Conservation (phyloP, 805 yeast genomes). For the Candida easanensis region DNA sequence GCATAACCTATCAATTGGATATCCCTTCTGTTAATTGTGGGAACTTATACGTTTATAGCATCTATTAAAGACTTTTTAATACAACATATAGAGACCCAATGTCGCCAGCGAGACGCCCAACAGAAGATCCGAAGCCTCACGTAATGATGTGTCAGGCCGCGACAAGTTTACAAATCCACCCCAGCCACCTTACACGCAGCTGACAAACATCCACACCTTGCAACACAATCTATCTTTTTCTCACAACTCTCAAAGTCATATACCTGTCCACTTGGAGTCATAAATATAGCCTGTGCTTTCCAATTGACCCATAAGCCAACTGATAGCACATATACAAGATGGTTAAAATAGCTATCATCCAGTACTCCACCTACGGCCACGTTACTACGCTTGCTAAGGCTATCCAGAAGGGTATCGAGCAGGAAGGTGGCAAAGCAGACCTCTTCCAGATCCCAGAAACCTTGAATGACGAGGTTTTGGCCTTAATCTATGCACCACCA, state of each 20-base stretch:
- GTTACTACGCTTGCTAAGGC: slow-evolving; percentile 64
- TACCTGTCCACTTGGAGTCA: no score
- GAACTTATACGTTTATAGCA: no score
- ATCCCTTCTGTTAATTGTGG: no score
- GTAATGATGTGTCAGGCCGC: slow-evolving; percentile 1
- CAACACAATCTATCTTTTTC: neutral
- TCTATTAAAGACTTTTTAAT: no score
- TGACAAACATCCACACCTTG: neutral
- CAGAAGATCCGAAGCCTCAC: neutral
- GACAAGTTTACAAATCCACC: neutral
- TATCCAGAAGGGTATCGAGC: slow-evolving; percentile 62
- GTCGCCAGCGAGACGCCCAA: no score
- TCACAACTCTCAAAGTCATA: no score
- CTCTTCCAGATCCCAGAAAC: slow-evolving; percentile 79
- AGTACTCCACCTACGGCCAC: slow-evolving; percentile 81
- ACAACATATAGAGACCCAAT: no score
- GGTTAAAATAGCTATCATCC: slow-evolving; percentile 33
- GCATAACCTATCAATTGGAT: no score
- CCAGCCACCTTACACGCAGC: neutral
- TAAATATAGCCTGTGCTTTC: neutral
- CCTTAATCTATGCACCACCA: slow-evolving; percentile 58
- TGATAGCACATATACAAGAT: neutral
- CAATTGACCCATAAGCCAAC: no score
- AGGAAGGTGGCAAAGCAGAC: slow-evolving; percentile 67
- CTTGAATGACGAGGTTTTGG: slow-evolving; percentile 54